A percentile compares a stretch with the other conserved stretches of the same genome.
Conservation (phyloP, 176 grass and related monocot genomes). For the Saccharum officinarum region DNA sequence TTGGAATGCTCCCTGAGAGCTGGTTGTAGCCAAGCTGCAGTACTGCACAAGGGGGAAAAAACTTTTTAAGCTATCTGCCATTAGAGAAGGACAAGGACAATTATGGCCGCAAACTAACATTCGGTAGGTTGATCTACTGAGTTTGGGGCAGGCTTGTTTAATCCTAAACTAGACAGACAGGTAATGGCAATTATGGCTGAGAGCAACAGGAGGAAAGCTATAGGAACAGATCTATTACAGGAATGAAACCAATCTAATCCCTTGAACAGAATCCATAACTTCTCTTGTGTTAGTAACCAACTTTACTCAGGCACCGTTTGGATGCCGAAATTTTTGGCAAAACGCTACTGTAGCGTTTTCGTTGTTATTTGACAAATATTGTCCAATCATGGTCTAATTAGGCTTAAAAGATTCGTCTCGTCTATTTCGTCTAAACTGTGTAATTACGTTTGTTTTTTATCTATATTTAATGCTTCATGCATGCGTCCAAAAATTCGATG, state of each 20-base stretch:
- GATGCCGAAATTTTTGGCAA: too few relatives aligned
- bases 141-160: constrained; percentile 3
- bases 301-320: too few relatives aligned
- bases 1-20: constrained; percentile 73
- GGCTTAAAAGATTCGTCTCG: too few relatives aligned
- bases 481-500: too few relatives aligned
- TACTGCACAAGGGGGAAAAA: constrained; percentile 40
- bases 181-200: background rate
- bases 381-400: too few relatives aligned
- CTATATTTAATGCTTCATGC: too few relatives aligned
- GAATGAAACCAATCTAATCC: background rate
- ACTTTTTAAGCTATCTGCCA: constrained; percentile 1
- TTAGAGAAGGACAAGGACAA: background rate
- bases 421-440: too few relatives aligned
- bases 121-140: constrained; percentile 5
- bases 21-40: constrained; percentile 85
- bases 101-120: constrained; percentile 22
- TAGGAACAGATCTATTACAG: background rate
- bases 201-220: background rate
- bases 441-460: too few relatives aligned
- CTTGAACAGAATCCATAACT: background rate
- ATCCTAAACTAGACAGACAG: constrained; percentile 21
- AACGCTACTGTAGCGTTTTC: too few relatives aligned
- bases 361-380: too few relatives aligned
- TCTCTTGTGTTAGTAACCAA: background rate